These are phyloP conservation scores for Agaricus bisporus DNA, from an alignment of 768 basidiomycete genomes.

Conservation along the genomic window DNA sequence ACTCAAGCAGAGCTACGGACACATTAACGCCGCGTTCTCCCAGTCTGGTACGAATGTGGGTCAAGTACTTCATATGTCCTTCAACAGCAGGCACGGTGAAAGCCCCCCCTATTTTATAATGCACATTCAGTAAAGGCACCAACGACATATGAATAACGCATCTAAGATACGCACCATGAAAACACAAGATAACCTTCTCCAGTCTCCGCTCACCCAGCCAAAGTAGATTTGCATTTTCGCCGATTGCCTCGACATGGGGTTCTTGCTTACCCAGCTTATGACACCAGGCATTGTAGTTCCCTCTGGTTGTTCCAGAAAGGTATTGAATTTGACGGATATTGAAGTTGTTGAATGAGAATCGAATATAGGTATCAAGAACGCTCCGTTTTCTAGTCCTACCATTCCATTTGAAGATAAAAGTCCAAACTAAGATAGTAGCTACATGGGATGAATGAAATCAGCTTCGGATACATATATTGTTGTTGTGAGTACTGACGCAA, in stretches of 20 bases:
- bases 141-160: not conserved
- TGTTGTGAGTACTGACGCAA: conserved; percentile 4
- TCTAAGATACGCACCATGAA: conserved; percentile 12
- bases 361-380: not conserved
- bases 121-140: not conserved
- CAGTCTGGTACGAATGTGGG: conserved; percentile 10
- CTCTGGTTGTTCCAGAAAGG: not conserved
- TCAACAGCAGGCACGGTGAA: conserved; percentile 11
- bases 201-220: conserved; percentile 14
- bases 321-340: not conserved
- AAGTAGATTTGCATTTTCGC: conserved; percentile 12
- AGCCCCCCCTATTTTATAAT: conserved; percentile 12
- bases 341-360: conserved; percentile 1
- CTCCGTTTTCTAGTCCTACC: conserved; percentile 6
- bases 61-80: conserved; percentile 6
- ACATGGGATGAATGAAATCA: not conserved
- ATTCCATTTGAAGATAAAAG: conserved; percentile 2
- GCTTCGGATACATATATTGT: not conserved
- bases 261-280: not conserved
- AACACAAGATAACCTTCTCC: conserved; percentile 15
- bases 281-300: not conserved
- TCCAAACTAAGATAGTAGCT: conserved; percentile 5
- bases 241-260: conserved; percentile 6
- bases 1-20: conserved; percentile 14
- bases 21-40: conserved; percentile 11